These are phyloP conservation scores for Triadica sebifera DNA, from an alignment of 345 rosid species.

Conservation along the genomic window DNA sequence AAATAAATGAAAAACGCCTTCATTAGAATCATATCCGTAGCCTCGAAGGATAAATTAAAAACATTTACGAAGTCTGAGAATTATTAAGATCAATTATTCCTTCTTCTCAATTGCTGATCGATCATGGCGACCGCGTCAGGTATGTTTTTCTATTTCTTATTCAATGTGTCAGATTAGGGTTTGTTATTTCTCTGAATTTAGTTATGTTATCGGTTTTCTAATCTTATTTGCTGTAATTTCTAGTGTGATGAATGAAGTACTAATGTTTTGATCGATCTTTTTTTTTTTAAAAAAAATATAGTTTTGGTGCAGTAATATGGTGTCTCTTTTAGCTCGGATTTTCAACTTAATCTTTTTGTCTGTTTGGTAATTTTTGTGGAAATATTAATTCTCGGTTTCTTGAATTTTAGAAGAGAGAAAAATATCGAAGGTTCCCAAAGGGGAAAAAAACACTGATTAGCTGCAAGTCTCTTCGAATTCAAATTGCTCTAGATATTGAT, in stretches of 20 bases:
- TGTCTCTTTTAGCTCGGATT: too few species aligned
- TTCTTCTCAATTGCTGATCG: background rate
- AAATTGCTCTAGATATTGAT: background rate
- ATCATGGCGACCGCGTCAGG: constrained; percentile 46
- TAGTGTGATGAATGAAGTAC: too few species aligned
- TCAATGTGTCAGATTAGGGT: background rate
- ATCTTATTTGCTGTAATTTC: background rate
- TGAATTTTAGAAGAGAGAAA: too few species aligned
- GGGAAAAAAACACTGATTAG: background rate
- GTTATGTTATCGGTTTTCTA: background rate
- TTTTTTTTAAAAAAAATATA: background rate
- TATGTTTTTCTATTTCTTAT: background rate
- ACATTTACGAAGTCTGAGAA: too few species aligned
- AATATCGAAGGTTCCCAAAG: background rate
- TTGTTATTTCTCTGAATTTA: background rate
- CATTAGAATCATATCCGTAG: too few species aligned
- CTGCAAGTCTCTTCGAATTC: background rate
- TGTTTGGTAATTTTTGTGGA: too few species aligned
- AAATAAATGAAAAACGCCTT: too few species aligned
- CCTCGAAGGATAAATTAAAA: too few species aligned
- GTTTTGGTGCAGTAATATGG: too few species aligned
- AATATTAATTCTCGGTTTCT: too few species aligned
- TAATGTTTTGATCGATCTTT: background rate
- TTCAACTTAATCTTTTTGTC: too few species aligned
- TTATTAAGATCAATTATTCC: too few species aligned